phyloP scores from a whole-genome alignment of 1,139 yeast species.

The Candida mesenterica region DNA sequence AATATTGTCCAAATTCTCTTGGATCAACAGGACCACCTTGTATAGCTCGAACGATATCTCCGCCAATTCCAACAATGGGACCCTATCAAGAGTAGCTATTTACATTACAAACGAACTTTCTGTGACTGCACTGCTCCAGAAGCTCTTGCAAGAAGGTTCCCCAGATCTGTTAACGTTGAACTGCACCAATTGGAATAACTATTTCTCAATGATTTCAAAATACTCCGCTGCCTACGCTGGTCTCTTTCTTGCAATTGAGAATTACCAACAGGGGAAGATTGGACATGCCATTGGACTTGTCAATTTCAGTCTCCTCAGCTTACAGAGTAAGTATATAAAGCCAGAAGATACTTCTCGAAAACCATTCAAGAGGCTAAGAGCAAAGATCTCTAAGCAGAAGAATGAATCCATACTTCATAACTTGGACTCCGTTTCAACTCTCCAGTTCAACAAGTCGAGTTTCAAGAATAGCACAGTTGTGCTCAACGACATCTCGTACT shows the following conservation, averaged over 20 bases:
- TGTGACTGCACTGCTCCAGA: conserved; percentile 10
- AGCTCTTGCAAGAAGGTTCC: conserved; percentile 1
- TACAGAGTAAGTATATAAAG: conserved; percentile 35
- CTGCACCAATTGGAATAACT: conserved; percentile 32
- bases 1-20: conserved; percentile 38
- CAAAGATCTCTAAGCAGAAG: conserved; percentile 26
- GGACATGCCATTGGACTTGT: conserved; percentile 46
- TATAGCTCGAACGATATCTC: conserved; percentile 27
- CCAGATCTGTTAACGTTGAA: conserved; percentile 12
- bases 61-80: conserved; percentile 36
- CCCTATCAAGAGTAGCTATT: conserved; percentile 43
- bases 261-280: conserved; percentile 38
- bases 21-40: conserved; percentile 37
- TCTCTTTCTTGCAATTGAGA: conserved; percentile 40
- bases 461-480: conserved; percentile 38
- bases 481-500: conserved; percentile 35
- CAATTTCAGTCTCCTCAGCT: conserved; percentile 36
- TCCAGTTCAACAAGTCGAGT: conserved; percentile 35
- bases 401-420: conserved; percentile 34
- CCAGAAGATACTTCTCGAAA: conserved; percentile 14
- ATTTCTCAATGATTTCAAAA: conserved; percentile 31
- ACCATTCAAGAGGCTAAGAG: conserved; percentile 21
- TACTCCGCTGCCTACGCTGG: conserved; percentile 45
- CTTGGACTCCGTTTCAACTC: conserved; percentile 36
- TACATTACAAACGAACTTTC: conserved; percentile 35